phyloP scores from a whole-genome alignment of 2,329 filamentous ascomycete species.

The Exophiala mesophila region DNA sequence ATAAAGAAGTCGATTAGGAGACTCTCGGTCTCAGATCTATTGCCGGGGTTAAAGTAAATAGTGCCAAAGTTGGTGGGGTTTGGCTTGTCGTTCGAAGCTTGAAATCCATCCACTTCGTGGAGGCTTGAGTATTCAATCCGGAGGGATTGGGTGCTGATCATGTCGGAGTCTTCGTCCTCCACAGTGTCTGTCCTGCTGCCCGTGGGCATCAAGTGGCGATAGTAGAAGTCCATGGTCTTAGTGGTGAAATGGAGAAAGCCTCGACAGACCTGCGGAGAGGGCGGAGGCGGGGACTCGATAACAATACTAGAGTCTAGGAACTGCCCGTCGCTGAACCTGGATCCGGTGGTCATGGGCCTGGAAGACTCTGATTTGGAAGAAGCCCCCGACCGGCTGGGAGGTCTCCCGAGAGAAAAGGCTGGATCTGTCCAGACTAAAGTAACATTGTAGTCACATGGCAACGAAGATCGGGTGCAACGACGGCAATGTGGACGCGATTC shows the following conservation, averaged over 20 bases:
- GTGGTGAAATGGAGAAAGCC: neutral
- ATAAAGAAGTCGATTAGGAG: neutral
- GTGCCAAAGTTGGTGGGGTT: neutral
- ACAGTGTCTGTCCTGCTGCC: neutral
- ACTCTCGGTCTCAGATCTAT: neutral
- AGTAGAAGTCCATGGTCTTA: neutral
- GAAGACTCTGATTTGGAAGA: neutral
- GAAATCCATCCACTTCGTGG: neutral
- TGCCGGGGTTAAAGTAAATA: neutral
- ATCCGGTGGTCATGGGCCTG: neutral
- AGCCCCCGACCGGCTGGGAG: neutral
- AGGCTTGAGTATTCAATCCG: neutral
- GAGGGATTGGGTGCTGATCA: neutral
- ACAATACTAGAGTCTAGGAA: neutral
- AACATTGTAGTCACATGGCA: neutral
- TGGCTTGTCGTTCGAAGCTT: conserved; percentile 1
- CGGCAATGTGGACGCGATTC: neutral
- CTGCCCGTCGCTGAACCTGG: neutral
- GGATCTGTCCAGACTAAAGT: neutral
- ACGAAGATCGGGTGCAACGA: neutral
- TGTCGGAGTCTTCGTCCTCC: neutral
- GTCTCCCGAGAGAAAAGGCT: neutral
- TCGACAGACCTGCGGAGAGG: neutral
- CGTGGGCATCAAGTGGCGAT: neutral
- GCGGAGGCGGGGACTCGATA: neutral